These are phyloP conservation scores for Verbascum thapsus DNA, from an alignment of 257 asterid species.

Conservation along the genomic window DNA sequence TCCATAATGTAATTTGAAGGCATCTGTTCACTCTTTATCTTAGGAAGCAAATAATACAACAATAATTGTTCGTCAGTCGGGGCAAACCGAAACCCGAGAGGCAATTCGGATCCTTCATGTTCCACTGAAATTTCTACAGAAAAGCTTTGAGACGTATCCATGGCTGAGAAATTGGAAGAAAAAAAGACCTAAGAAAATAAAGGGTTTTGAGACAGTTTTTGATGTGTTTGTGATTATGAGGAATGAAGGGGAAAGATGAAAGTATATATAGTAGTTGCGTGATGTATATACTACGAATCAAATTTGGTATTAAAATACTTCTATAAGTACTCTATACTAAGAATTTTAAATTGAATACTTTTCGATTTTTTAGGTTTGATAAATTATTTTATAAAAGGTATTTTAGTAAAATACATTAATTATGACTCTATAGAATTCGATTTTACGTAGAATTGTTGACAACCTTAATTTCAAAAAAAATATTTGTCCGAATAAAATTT, in stretches of 20 bases:
- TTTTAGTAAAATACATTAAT: no score
- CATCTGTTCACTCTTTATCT: constrained; percentile 18
- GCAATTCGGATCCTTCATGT: background rate
- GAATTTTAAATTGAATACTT: no score
- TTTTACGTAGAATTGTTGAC: no score
- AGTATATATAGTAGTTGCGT: no score
- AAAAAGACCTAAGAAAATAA: background rate
- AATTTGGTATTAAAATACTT: background rate
- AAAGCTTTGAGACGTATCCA: background rate
- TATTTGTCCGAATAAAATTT: no score
- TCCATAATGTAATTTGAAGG: background rate
- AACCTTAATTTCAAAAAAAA: no score
- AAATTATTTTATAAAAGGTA: no score
- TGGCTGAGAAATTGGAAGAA: background rate
- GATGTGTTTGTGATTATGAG: no score
- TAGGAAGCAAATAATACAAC: constrained; percentile 16
- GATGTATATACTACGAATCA: background rate
- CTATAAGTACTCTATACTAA: no score
- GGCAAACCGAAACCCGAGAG: constrained; percentile 5
- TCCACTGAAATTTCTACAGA: background rate
- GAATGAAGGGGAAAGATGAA: background rate
- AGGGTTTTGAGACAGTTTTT: background rate
- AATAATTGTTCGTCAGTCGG: constrained; percentile 7
- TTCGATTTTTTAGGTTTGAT: no score
- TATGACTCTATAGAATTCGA: no score